A percentile compares a stretch with the other conserved stretches of the same genome.
Evolutionary conservation across 2,329 filamentous ascomycete genomes (phyloP).

Genomic region (Cercospora brassicicola): DNA sequence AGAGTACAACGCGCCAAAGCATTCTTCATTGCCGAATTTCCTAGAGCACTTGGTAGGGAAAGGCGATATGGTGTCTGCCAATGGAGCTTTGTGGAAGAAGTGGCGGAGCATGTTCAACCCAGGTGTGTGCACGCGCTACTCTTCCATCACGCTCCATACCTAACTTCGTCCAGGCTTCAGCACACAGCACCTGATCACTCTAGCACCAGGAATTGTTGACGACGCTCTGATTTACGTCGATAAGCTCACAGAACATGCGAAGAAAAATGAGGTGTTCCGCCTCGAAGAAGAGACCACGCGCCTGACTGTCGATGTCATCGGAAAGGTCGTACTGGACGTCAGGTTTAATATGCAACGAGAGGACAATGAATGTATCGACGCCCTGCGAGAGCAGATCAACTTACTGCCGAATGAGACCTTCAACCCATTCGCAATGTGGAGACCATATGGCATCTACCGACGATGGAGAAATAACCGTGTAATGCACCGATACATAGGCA

Average conservation of each 20-base stretch:
- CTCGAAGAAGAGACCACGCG: constrained; percentile 44
- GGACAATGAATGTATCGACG: constrained; percentile 41
- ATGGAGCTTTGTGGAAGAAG: constrained; percentile 46
- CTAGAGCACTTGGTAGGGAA: constrained; percentile 25
- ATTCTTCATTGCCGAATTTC: constrained; percentile 14
- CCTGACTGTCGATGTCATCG: constrained; percentile 47
- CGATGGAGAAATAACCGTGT: constrained; percentile 30
- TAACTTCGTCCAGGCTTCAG: constrained; percentile 37
- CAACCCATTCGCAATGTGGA: constrained; percentile 24
- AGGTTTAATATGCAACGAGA: constrained; percentile 41
- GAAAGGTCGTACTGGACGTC: constrained; percentile 42
- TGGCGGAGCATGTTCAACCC: constrained; percentile 48
- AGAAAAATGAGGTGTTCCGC: constrained; percentile 42
- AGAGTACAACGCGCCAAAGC: constrained; percentile 22
- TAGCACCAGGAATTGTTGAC: constrained; percentile 44
- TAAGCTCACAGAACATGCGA: constrained; percentile 40
- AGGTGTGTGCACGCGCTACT: not conserved
- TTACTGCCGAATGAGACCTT: constrained; percentile 25
- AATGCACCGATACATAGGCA: constrained; percentile 30
- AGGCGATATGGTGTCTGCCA: constrained; percentile 37
- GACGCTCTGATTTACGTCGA: constrained; percentile 36
- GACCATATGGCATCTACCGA: constrained; percentile 24
- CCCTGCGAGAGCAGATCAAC: constrained; percentile 40
- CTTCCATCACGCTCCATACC: not conserved
- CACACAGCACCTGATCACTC: constrained; percentile 41